Evolutionary conservation across 164 flowering plant species (phyloP).

Genomic region (Kingdonia uniflora): DNA sequence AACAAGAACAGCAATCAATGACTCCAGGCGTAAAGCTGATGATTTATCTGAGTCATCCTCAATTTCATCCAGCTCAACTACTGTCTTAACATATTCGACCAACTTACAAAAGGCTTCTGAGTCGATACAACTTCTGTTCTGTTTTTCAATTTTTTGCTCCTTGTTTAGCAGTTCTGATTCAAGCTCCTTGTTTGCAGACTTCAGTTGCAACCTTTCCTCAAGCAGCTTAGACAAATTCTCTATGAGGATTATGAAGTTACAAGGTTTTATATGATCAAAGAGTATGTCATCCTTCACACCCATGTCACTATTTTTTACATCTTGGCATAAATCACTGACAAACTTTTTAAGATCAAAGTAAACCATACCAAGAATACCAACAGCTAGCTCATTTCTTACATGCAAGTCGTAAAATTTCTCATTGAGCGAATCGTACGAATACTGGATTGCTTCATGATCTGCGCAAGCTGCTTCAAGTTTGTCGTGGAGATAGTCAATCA

Average conservation of each 20-base stretch:
- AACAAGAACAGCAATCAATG: constrained; percentile 39
- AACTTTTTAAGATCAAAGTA: constrained; percentile 34
- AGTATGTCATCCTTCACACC: constrained; percentile 14
- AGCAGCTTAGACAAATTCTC: constrained; percentile 30
- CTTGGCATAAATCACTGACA: constrained; percentile 19
- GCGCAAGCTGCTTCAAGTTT: constrained; percentile 38
- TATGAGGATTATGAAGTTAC: constrained; percentile 27
- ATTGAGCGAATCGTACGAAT: constrained; percentile 27
- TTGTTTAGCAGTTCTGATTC: constrained; percentile 32
- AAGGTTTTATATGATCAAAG: constrained; percentile 29
- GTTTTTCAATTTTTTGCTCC: constrained; percentile 34
- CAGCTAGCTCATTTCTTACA: constrained; percentile 31
- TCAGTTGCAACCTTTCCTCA: constrained; percentile 40
- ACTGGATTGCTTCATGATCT: constrained; percentile 25
- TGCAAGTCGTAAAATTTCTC: constrained; percentile 30
- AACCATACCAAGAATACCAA: constrained; percentile 27
- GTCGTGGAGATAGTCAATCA: constrained; percentile 39
- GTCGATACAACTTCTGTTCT: constrained; percentile 27
- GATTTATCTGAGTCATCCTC: constrained; percentile 18
- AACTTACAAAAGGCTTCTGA: constrained; percentile 25
- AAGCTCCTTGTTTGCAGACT: constrained; percentile 32
- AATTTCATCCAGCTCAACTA: constrained; percentile 24
- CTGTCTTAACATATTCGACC: constrained; percentile 34
- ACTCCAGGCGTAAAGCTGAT: constrained; percentile 34
- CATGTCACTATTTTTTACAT: constrained; percentile 18